These are phyloP conservation scores for Aspergillus hortae DNA, from an alignment of 2,329 filamentous ascomycete species.

Conservation along the genomic window DNA sequence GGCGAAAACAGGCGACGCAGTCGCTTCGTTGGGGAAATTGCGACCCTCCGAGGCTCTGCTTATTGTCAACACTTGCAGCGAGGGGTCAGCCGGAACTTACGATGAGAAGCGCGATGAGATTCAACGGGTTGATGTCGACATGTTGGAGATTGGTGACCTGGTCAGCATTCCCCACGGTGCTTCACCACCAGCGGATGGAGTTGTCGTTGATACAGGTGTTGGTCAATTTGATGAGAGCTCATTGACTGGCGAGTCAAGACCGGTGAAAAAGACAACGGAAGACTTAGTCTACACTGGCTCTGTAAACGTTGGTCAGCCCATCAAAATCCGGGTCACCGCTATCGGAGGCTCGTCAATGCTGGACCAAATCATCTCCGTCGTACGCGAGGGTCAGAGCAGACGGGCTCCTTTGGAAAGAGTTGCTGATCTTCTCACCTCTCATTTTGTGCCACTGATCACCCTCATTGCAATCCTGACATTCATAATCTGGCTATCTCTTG, in stretches of 20 bases:
- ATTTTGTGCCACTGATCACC: slow-evolving; percentile 49
- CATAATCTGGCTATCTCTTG: slow-evolving; percentile 45
- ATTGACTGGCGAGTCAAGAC: slow-evolving; percentile 60
- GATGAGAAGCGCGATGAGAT: slow-evolving; percentile 17
- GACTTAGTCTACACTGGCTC: slow-evolving; percentile 47
- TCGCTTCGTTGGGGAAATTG: slow-evolving; percentile 73
- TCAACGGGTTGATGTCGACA: slow-evolving; percentile 57
- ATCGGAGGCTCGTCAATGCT: slow-evolving; percentile 49
- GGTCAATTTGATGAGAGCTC: slow-evolving; percentile 84
- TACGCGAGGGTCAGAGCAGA: slow-evolving; percentile 48
- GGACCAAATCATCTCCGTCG: slow-evolving; percentile 47
- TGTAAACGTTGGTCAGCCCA: slow-evolving; percentile 46
- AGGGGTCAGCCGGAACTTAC: neutral
- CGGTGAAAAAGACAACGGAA: slow-evolving; percentile 39
- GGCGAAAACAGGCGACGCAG: slow-evolving; percentile 81
- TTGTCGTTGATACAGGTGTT: slow-evolving; percentile 53
- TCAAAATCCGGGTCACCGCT: slow-evolving; percentile 42
- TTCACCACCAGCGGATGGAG: slow-evolving; percentile 81
- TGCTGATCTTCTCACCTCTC: slow-evolving; percentile 46
- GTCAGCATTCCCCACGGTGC: slow-evolving; percentile 74
- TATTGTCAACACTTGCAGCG: slow-evolving; percentile 35
- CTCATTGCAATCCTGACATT: slow-evolving; percentile 47
- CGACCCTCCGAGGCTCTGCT: slow-evolving; percentile 73
- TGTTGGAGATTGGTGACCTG: slow-evolving; percentile 69
- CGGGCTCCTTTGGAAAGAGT: slow-evolving; percentile 47